Percentiles rank a stretch among this genome's conserved stretches.
Conservation (phyloP, 768 basidiomycete species). For the Leccinum rimulosum region DNA sequence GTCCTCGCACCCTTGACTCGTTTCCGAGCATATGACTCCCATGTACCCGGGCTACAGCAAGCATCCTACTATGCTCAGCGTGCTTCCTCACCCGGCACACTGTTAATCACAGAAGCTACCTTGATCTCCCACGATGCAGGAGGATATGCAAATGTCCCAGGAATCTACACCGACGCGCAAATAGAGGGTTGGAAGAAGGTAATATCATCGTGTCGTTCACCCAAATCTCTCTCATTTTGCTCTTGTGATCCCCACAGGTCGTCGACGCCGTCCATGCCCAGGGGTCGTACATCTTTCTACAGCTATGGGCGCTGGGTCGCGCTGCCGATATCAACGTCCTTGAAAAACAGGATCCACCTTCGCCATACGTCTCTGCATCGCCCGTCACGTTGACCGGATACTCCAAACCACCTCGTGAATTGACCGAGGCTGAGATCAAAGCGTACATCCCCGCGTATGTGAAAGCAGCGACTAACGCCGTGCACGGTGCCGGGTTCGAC, state of each 20-base stretch:
- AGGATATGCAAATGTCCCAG: background rate
- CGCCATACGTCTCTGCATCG: constrained; percentile 35
- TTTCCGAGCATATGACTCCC: constrained; percentile 33
- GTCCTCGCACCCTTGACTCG: constrained; percentile 55
- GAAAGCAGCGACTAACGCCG: constrained; percentile 25
- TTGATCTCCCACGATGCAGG: background rate
- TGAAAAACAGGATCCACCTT: constrained; percentile 24
- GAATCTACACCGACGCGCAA: constrained; percentile 41
- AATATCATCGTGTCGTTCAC: background rate
- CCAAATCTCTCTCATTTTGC: background rate
- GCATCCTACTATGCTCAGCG: constrained; percentile 50
- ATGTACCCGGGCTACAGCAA: constrained; percentile 37
- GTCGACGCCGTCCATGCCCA: constrained; percentile 55
- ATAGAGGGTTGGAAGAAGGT: constrained; percentile 48
- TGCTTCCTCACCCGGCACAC: constrained; percentile 41
- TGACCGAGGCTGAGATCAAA: constrained; percentile 31
- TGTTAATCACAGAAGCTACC: background rate
- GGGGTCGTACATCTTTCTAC: constrained; percentile 27
- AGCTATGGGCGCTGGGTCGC: constrained; percentile 55
- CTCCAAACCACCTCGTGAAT: constrained; percentile 13
- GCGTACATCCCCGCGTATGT: constrained; percentile 24
- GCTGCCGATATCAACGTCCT: constrained; percentile 36
- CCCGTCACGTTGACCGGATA: constrained; percentile 21
- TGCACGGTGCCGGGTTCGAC: constrained; percentile 40
- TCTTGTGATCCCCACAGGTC: constrained; percentile 35